These are phyloP conservation scores for Craspedostauros australis DNA, from an alignment of 108 stramenopile genomes.

Conservation along the genomic window DNA sequence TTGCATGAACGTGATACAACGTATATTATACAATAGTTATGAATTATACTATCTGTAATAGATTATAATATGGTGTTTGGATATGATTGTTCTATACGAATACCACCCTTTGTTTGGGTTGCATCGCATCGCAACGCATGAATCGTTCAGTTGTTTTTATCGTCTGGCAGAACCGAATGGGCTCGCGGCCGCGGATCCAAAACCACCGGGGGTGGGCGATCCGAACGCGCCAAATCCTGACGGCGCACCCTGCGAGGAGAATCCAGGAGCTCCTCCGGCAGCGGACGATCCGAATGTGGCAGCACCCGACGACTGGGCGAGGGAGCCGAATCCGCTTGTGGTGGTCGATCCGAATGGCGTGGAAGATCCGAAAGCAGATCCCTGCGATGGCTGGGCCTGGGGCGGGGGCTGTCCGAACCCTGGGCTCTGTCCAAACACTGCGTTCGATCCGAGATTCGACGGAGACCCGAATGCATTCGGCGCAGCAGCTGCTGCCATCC, in stretches of 20 bases:
- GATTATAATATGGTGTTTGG: too few relatives aligned
- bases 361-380: constrained; percentile 19
- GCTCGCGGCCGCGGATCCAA: constrained; percentile 19
- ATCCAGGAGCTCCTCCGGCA: constrained; percentile 10
- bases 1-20: too few relatives aligned
- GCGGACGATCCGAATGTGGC: constrained; percentile 31
- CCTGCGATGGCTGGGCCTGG: constrained; percentile 24
- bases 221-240: constrained; percentile 35
- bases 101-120: too few relatives aligned
- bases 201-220: constrained; percentile 15
- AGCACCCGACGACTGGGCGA: constrained; percentile 30
- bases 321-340: constrained; percentile 29
- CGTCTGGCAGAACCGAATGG: constrained; percentile 47
- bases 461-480: constrained; percentile 35
- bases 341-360: constrained; percentile 9
- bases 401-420: constrained; percentile 44
- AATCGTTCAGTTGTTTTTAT: not conserved
- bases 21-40: too few relatives aligned
- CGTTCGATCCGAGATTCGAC: constrained; percentile 24
- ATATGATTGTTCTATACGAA: too few relatives aligned
- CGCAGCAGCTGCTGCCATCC: constrained; percentile 15
- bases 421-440: constrained; percentile 20
- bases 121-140: not conserved
- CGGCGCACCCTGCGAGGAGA: too few relatives aligned
- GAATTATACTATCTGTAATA: too few relatives aligned